Percentiles rank a stretch among this genome's conserved stretches.
These are phyloP conservation scores for Nakaseomyces sp. DNA, from an alignment of 1,139 yeast genomes.

Conservation along the genomic window DNA sequence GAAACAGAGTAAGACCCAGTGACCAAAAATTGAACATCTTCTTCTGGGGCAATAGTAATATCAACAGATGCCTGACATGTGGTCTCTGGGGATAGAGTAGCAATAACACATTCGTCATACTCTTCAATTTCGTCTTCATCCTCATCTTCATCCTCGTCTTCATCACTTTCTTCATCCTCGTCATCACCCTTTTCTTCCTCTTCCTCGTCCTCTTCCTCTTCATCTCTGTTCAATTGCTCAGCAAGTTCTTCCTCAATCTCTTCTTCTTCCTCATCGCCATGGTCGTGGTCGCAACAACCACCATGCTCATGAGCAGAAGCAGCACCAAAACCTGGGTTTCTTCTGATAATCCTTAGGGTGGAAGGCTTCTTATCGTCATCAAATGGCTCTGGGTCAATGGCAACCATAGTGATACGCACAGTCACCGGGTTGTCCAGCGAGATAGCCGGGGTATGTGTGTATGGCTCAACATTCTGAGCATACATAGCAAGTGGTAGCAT, in stretches of 20 bases:
- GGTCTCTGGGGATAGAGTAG: conserved; percentile 79
- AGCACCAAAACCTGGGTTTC: conserved; percentile 46
- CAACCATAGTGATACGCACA: conserved; percentile 87
- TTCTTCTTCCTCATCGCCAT: conserved; percentile 35
- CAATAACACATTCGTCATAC: conserved; percentile 70
- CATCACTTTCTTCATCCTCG: conserved; percentile 30
- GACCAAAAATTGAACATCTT: conserved; percentile 87
- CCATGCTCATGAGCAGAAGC: conserved; percentile 33
- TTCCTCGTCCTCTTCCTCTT: conserved; percentile 34
- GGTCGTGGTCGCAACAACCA: conserved; percentile 43
- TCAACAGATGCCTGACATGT: conserved; percentile 89
- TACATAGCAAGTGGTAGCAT: conserved; percentile 78
- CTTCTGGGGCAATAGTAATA: conserved; percentile 84
- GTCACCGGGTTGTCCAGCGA: conserved; percentile 82
- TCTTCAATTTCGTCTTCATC: conserved; percentile 47
- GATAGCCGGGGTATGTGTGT: conserved; percentile 76
- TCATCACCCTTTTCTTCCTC: conserved; percentile 28
- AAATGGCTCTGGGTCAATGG: conserved; percentile 82
- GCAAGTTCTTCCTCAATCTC: conserved; percentile 33
- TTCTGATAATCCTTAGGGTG: conserved; percentile 79
- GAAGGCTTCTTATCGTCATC: conserved; percentile 77
- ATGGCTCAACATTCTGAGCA: conserved; percentile 78
- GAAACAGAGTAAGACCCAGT: conserved; percentile 93
- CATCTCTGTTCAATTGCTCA: conserved; percentile 35
- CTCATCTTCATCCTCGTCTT: conserved; percentile 28